These are phyloP conservation scores for Populus alba DNA, from an alignment of 345 rosid species.

Conservation along the genomic window DNA sequence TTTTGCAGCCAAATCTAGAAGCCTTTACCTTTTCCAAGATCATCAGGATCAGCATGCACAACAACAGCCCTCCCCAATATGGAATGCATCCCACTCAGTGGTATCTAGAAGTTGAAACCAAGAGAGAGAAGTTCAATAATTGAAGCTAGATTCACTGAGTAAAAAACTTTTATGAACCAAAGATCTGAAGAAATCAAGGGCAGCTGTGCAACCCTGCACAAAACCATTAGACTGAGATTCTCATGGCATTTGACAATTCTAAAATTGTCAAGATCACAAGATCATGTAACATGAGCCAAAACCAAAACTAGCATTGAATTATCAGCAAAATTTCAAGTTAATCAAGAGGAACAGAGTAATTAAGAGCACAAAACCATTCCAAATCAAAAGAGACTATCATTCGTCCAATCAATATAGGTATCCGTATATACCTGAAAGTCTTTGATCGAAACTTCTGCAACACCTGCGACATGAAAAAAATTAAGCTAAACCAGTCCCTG, in stretches of 20 bases:
- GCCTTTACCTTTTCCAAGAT: constrained; percentile 74
- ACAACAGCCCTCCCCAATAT: constrained; percentile 91
- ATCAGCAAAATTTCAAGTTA: not conserved
- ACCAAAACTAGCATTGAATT: not conserved
- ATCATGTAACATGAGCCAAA: not conserved
- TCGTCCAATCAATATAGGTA: not conserved
- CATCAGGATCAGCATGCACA: constrained; percentile 87
- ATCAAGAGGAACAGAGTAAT: not conserved
- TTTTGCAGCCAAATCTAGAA: constrained; percentile 2
- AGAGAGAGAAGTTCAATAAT: not conserved
- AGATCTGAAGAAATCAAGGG: not conserved
- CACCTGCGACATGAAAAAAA: constrained; percentile 49
- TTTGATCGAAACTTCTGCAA: constrained; percentile 73
- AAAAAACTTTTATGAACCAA: not conserved
- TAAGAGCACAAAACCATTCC: not conserved
- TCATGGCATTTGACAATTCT: not conserved
- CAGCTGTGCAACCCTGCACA: not conserved
- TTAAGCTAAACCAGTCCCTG: constrained; percentile 1
- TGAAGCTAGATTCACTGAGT: not conserved
- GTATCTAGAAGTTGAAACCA: constrained; percentile 54
- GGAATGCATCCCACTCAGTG: constrained; percentile 71
- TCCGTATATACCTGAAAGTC: constrained; percentile 50
- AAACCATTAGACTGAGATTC: not conserved
- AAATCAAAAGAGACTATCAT: not conserved
- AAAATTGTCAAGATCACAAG: not conserved